Percentiles rank a stretch among this genome's conserved stretches.
phyloP scores from a whole-genome alignment of 352 stramenopile species.

The Hyphochytrium catenoides region DNA sequence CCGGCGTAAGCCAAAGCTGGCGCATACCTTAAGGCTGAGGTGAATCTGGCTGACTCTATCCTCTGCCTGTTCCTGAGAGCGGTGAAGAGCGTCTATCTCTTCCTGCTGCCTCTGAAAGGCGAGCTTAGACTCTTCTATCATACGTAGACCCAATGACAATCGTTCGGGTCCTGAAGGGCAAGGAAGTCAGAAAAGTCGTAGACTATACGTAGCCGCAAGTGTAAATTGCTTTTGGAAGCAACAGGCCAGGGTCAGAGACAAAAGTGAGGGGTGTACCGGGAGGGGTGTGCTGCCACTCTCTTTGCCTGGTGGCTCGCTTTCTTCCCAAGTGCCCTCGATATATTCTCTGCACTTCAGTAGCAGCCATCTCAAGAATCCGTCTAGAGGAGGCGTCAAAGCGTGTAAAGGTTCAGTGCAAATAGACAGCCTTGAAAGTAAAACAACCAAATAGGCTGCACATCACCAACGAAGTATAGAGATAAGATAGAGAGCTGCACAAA shows the following conservation, averaged over 20 bases:
- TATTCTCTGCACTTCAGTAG: conserved; percentile 64
- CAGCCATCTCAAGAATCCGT: conserved; percentile 38
- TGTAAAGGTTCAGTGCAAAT: no score
- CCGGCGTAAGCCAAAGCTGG: no score
- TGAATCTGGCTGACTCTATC: conserved; percentile 65
- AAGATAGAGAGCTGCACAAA: conserved; percentile 4
- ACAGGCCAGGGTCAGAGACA: no score
- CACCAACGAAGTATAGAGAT: background rate
- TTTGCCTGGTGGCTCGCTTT: conserved; percentile 15
- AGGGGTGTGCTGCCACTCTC: no score
- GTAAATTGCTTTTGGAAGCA: no score
- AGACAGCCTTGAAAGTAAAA: conserved; percentile 4
- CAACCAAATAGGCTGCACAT: background rate
- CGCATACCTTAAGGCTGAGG: conserved; percentile 58
- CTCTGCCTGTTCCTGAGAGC: conserved; percentile 65
- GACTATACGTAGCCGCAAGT: conserved; percentile 5
- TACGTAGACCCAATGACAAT: conserved; percentile 54
- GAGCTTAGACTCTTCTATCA: conserved; percentile 78
- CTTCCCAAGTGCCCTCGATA: conserved; percentile 60
- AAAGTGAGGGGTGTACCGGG: no score
- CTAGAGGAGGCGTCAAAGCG: conserved; percentile 12
- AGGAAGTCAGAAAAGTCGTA: no score
- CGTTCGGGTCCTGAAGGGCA: conserved; percentile 60
- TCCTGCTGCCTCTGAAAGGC: conserved; percentile 71
- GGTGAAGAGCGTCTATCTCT: conserved; percentile 72